Evolutionary conservation across 2,329 filamentous ascomycete species (phyloP).

Genomic region (Ophiostoma perfectum): DNA sequence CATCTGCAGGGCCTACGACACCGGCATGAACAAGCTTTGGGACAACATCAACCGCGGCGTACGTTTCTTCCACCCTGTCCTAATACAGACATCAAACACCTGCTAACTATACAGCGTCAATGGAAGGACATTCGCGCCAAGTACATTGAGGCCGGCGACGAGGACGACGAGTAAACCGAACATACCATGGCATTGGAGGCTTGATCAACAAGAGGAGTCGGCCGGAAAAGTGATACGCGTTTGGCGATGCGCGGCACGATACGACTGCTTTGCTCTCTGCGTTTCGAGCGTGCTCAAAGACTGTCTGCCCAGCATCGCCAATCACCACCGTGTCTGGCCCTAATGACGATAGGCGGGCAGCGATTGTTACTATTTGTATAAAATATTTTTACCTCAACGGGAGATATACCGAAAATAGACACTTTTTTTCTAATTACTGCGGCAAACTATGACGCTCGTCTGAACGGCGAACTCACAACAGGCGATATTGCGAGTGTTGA

Average conservation of each 20-base stretch:
- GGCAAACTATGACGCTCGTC: too few relatives aligned
- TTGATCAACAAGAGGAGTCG: not conserved
- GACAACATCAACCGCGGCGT: slow-evolving; percentile 87
- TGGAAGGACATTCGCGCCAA: slow-evolving; percentile 98
- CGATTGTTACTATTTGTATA: slow-evolving; percentile 16
- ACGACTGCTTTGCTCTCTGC: slow-evolving; percentile 6
- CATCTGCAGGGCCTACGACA: slow-evolving; percentile 69
- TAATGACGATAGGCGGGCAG: slow-evolving; percentile 11
- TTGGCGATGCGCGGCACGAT: not conserved
- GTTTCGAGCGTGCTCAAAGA: slow-evolving; percentile 5
- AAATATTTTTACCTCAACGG: slow-evolving; percentile 8
- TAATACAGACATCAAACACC: not conserved
- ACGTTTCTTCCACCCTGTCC: slow-evolving; percentile 38
- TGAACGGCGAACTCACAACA: too few relatives aligned
- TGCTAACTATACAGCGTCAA: slow-evolving; percentile 64
- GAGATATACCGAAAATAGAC: slow-evolving; percentile 11
- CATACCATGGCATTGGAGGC: not conserved
- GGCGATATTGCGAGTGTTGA: too few relatives aligned
- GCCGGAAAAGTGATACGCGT: not conserved
- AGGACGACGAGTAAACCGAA: slow-evolving; percentile 53
- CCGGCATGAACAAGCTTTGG: slow-evolving; percentile 78
- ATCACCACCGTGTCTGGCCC: slow-evolving; percentile 12
- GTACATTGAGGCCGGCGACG: slow-evolving; percentile 69
- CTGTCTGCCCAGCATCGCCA: slow-evolving; percentile 9
- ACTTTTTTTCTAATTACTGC: not conserved